phyloP scores from a whole-genome alignment of 2,329 filamentous ascomycete species.

The Biscogniauxia marginata region DNA sequence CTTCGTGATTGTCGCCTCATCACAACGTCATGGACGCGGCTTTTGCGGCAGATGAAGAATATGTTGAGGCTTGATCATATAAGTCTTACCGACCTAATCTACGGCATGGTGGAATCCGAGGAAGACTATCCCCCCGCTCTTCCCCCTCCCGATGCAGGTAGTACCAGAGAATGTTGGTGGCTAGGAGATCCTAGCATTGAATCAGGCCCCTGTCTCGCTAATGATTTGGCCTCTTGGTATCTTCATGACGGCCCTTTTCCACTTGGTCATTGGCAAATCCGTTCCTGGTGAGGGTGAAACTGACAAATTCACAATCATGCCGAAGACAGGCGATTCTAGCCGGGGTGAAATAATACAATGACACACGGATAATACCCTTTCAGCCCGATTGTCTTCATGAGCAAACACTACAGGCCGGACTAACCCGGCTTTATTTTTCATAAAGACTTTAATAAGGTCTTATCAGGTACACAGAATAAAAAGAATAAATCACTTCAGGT shows the following conservation, averaged over 20 bases:
- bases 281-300: not conserved
- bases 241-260: not conserved
- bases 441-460: too few relatives aligned
- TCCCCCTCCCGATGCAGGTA: not conserved
- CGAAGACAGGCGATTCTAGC: not conserved
- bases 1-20: not conserved
- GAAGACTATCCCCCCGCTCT: not conserved
- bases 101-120: not conserved
- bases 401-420: too few relatives aligned
- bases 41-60: slow-evolving; percentile 1
- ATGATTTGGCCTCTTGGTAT: not conserved
- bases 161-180: not conserved
- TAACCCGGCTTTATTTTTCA: too few relatives aligned
- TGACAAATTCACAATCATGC: too few relatives aligned
- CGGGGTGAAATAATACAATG: too few relatives aligned
- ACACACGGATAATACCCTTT: too few relatives aligned
- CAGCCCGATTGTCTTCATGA: too few relatives aligned
- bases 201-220: not conserved
- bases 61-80: not conserved
- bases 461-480: too few relatives aligned
- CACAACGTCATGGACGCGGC: slow-evolving; percentile 1
- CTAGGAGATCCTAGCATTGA: not conserved
- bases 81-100: not conserved
- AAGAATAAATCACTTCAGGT: too few relatives aligned
- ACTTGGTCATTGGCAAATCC: slow-evolving; percentile 1